phyloP scores from a whole-genome alignment of 1,139 yeast genomes.

The Candida neerlandica region DNA sequence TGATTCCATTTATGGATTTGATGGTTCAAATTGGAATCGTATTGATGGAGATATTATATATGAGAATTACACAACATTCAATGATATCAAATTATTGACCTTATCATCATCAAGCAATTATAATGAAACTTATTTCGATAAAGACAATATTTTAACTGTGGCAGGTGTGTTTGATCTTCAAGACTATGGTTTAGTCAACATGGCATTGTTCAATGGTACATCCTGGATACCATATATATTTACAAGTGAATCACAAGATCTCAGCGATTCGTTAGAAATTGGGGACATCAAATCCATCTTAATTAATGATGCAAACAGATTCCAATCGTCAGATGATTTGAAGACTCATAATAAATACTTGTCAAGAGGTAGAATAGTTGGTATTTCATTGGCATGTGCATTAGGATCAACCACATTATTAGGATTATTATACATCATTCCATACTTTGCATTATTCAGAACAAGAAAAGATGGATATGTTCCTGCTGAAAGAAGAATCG shows the following conservation, averaged over 20 bases:
- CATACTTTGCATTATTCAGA: constrained; percentile 52
- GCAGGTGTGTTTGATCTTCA: constrained; percentile 61
- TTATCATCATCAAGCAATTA: constrained; percentile 33
- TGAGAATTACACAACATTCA: constrained; percentile 29
- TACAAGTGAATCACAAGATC: constrained; percentile 21
- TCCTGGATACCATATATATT: constrained; percentile 72
- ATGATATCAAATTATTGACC: constrained; percentile 44
- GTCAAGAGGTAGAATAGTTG: constrained; percentile 75
- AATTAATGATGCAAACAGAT: constrained; percentile 39
- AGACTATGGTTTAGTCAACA: constrained; percentile 60
- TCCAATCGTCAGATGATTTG: constrained; percentile 42
- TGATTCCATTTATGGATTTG: constrained; percentile 49
- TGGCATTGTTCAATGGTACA: constrained; percentile 71
- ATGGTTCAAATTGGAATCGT: constrained; percentile 50
- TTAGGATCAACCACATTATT: constrained; percentile 74
- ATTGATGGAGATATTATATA: constrained; percentile 39
- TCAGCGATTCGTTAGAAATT: constrained; percentile 14
- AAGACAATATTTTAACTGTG: constrained; percentile 53
- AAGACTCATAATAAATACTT: constrained; percentile 22
- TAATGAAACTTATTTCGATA: constrained; percentile 38
- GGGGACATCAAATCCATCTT: constrained; percentile 39
- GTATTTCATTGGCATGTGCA: constrained; percentile 86
- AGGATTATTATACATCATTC: constrained; percentile 62
- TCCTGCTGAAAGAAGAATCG: constrained; percentile 53
- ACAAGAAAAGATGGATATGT: constrained; percentile 34